Percentiles rank a stretch among this genome's conserved stretches.
phyloP scores from a whole-genome alignment of 768 basidiomycete species.

The Tricholoma flavovirens region DNA sequence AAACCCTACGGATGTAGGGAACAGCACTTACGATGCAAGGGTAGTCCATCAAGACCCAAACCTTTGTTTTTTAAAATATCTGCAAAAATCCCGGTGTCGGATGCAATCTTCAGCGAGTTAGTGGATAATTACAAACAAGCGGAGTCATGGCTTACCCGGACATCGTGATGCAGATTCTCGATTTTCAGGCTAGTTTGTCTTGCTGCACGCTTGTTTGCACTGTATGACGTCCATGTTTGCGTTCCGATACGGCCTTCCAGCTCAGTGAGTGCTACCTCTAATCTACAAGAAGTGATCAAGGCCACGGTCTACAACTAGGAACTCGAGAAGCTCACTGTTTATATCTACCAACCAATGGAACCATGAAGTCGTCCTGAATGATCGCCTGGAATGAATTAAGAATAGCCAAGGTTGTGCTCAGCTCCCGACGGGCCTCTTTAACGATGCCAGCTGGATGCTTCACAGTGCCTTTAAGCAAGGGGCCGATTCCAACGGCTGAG shows the following conservation, averaged over 20 bases:
- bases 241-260: background rate
- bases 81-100: background rate
- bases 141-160: background rate
- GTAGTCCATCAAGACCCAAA: background rate
- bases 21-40: background rate
- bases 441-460: background rate
- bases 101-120: background rate
- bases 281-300: background rate
- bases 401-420: background rate
- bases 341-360: background rate
- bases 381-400: background rate
- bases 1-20: background rate
- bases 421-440: background rate
- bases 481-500: background rate
- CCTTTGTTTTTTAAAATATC: background rate
- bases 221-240: background rate
- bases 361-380: background rate
- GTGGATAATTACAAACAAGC: background rate
- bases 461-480: background rate
- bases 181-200: background rate
- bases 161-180: background rate
- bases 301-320: background rate
- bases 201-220: background rate
- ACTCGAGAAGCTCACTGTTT: background rate
- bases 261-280: background rate